Conservation (phyloP, 2,329 filamentous ascomycete species). For the Paecilomyces formosus region DNA sequence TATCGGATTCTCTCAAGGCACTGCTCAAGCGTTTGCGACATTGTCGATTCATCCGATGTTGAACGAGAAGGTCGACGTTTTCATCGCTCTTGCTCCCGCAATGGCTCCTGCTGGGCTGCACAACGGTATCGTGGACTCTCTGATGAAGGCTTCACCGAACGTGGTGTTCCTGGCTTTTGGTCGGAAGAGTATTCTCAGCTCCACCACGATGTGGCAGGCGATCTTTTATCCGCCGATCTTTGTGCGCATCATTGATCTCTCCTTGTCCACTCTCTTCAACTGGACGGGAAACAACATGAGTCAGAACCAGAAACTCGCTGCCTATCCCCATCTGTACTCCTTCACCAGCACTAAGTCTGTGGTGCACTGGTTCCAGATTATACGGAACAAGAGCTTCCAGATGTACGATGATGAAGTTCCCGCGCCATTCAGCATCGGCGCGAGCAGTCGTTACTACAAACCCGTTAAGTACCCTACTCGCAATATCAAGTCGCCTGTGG, state of each 20-base stretch:
- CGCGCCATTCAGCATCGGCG: conserved; percentile 62
- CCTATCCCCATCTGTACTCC: conserved; percentile 92
- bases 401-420: conserved; percentile 97
- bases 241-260: conserved; percentile 75
- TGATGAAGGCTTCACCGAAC: conserved; percentile 88
- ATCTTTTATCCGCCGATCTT: conserved; percentile 93
- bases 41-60: conserved; percentile 85
- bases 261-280: conserved; percentile 75
- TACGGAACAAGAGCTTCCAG: conserved; percentile 90
- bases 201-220: conserved; percentile 94
- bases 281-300: conserved; percentile 84
- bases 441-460: conserved; percentile 80
- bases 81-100: conserved; percentile 89
- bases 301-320: conserved; percentile 81
- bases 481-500: conserved; percentile 94
- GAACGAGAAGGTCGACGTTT: conserved; percentile 90
- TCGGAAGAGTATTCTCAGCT: conserved; percentile 80
- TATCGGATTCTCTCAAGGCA: conserved; percentile 94
- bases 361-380: conserved; percentile 99
- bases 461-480: conserved; percentile 92
- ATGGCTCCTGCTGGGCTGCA: conserved; percentile 91
- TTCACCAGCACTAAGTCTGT: conserved; percentile 96
- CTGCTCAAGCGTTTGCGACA: conserved; percentile 90
- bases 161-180: conserved; percentile 91
- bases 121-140: conserved; percentile 83